A percentile compares a stretch with the other conserved stretches of the same genome.
These are phyloP conservation scores for Stevia rebaudiana DNA, from an alignment of 140 eudicot species.

Conservation along the genomic window DNA sequence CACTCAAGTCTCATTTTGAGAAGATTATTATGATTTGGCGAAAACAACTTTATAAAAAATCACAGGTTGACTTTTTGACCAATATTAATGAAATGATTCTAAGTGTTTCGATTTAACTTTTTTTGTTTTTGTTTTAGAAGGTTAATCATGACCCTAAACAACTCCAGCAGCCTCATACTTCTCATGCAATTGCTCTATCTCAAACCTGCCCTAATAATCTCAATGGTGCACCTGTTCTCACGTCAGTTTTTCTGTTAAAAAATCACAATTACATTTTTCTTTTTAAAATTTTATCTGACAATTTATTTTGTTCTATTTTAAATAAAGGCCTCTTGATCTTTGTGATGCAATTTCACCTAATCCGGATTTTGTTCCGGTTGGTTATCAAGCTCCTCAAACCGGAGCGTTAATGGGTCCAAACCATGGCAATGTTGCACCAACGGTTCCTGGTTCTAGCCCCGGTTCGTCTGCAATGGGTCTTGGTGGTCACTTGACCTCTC, in stretches of 20 bases:
- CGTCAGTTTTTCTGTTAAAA: conserved; percentile 39
- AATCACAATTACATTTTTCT: background rate
- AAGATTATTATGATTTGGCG: conserved; percentile 55
- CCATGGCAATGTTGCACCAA: conserved; percentile 38
- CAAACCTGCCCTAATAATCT: conserved; percentile 78
- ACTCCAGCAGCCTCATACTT: conserved; percentile 62
- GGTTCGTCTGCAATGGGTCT: conserved; percentile 38
- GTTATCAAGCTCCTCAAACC: conserved; percentile 59
- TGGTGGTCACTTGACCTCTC: conserved; percentile 44
- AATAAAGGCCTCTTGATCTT: conserved; percentile 79
- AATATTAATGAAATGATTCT: background rate
- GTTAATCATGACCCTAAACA: conserved; percentile 69
- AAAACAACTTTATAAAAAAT: conserved; percentile 46
- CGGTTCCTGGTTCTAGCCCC: conserved; percentile 47
- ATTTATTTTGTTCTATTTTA: conserved; percentile 2
- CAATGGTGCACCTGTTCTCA: conserved; percentile 66
- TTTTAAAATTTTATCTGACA: conserved; percentile 12
- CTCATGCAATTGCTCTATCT: conserved; percentile 76
- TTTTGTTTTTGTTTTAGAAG: conserved; percentile 36
- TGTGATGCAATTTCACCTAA: conserved; percentile 54
- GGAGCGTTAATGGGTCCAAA: conserved; percentile 40
- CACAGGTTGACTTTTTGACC: conserved; percentile 45
- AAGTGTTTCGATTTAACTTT: too few relatives aligned
- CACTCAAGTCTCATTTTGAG: conserved; percentile 76
- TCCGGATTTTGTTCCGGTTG: conserved; percentile 49